Evolutionary conservation across 345 rosid species (phyloP), one percentile per base, ranked within the genome.

Genomic region (Eucalyptus curtisii): DNA sequence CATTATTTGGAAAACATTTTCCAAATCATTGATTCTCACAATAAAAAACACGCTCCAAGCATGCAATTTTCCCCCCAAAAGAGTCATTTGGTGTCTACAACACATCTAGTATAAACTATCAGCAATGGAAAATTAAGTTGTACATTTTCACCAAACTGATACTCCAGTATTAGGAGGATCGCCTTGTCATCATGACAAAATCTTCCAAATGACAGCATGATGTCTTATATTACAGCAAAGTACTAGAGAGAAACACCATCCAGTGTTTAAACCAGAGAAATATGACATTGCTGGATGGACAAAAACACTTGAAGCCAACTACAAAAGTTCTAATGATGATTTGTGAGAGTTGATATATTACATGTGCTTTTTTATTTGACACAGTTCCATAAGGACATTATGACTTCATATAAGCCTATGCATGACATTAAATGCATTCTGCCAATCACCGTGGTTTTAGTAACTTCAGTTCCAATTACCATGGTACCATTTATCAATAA

Each of bases 301-400:
- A 19, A 68, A 68, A 33, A 68, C 80, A 33, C 81, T 33, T 19
- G 2, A 37, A 76, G 47, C 47, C 45, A 76, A 76, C 47, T 11
- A 76, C 84, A 76, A 40, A 76, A 76, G 27, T 76, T 71, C 81
- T 37, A 76, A 76, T 40, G 84, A 76, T 76, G 84, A 76, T 76
- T 40, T 76, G 8, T 2, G 1, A 40, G 30, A 76, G 5, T 76
- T 37, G 84, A 76, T 2, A 20, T 76, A 42, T 40, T 40, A 40
- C 84, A 11, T 76, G 84, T 37, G 47, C 14, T 37, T 76, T 71
- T 37, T 12, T 76, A 76, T 40, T 76, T 40, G 47, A 76, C 24
- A 40, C 30, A 33, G 27, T 76, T 76, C 84, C 84, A 11, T 76
- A 40, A 2, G 84, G 84, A 76, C 8, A 10, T 40, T 12, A 76